These are phyloP conservation scores for Loxodes magnus DNA, from an alignment of 73 alveolate genomes.

Conservation along the genomic window DNA sequence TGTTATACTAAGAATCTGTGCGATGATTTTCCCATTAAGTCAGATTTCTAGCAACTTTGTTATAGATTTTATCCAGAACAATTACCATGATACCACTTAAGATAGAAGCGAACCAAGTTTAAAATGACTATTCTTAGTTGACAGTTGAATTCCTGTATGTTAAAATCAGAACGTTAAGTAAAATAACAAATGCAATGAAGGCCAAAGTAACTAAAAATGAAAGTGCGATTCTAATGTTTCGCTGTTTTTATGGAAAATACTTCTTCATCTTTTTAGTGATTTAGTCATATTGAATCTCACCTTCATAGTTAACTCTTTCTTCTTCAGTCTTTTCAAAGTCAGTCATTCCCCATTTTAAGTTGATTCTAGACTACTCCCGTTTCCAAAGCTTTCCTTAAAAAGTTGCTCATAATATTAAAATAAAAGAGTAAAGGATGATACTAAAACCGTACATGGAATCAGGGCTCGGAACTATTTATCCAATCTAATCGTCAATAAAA, in stretches of 20 bases:
- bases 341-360: constrained; percentile 30
- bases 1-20: constrained; percentile 20
- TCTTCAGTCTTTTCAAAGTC: constrained; percentile 23
- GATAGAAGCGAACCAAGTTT: too few species aligned
- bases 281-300: constrained; percentile 9
- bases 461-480: background rate
- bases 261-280: constrained; percentile 13
- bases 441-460: too few species aligned
- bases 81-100: constrained; percentile 15
- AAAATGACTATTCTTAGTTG: background rate
- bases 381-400: constrained; percentile 18
- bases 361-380: constrained; percentile 5
- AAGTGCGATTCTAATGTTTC: constrained; percentile 5
- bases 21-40: constrained; percentile 25
- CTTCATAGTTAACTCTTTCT: constrained; percentile 14
- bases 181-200: constrained; percentile 10
- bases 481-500: background rate
- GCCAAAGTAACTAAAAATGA: constrained; percentile 4
- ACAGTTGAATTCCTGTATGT: background rate
- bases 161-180: background rate
- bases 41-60: constrained; percentile 3
- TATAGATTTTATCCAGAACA: constrained; percentile 11
- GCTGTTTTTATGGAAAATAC: background rate
- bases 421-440: constrained; percentile 1
- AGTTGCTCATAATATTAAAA: constrained; percentile 17